phyloP scores from a whole-genome alignment of 73 alveolate genomes.

The Urostyla sp. region DNA sequence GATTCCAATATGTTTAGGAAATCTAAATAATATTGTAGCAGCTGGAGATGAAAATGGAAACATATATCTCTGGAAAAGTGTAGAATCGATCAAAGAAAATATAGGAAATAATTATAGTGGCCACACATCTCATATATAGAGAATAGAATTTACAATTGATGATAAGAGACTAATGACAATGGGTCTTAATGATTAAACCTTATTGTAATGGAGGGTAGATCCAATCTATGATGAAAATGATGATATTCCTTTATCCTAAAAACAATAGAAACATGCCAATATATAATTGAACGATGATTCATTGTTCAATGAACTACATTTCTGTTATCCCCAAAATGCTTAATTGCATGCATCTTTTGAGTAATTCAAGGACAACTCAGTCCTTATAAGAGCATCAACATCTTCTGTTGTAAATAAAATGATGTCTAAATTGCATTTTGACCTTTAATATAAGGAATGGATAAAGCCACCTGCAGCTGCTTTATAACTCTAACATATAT shows the following conservation, averaged over 20 bases:
- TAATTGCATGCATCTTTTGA: conserved; percentile 1
- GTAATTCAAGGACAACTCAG: conserved; percentile 66
- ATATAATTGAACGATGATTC: conserved; percentile 44
- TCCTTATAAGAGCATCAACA: conserved; percentile 59
- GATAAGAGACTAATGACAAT: conserved; percentile 70
- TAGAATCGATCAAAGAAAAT: conserved; percentile 73
- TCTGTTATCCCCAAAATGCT: conserved; percentile 30
- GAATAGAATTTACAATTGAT: conserved; percentile 62
- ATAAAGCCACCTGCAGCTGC: conserved; percentile 80
- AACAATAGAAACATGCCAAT: neutral
- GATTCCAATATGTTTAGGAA: conserved; percentile 66
- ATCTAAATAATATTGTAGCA: conserved; percentile 73
- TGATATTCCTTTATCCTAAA: neutral
- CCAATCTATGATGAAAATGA: neutral
- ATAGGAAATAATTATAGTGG: conserved; percentile 80
- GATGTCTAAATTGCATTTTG: conserved; percentile 60
- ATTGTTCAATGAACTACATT: conserved; percentile 67
- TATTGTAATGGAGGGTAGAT: conserved; percentile 74
- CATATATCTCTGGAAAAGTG: conserved; percentile 74
- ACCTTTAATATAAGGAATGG: conserved; percentile 61
- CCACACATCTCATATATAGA: conserved; percentile 75
- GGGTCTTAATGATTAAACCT: conserved; percentile 75
- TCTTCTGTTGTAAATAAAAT: conserved; percentile 53
- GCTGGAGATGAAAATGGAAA: conserved; percentile 88
- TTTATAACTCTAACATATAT: conserved; percentile 78